A percentile compares a stretch with the other conserved stretches of the same genome.
Evolutionary conservation across 176 grass and related monocot genomes (phyloP).

Genomic region (Tillandsia fasciculata): DNA sequence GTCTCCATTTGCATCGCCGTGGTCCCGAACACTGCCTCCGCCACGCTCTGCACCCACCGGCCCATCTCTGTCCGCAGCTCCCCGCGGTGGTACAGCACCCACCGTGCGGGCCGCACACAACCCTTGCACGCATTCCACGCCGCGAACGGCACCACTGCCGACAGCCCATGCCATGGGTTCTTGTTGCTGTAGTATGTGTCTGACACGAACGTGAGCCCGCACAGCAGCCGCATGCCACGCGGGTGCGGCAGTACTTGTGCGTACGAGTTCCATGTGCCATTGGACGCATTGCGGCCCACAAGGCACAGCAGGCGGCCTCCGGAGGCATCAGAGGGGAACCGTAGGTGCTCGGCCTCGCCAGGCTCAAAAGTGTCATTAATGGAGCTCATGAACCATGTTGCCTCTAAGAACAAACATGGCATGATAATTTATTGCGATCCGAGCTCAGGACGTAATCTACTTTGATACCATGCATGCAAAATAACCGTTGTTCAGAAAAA

Average conservation of each 20-base stretch:
- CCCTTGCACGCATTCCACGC: not conserved
- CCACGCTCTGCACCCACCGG: not conserved
- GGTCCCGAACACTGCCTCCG: not conserved
- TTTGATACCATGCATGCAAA: no score
- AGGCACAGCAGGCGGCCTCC: conserved; percentile 7
- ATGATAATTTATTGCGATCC: no score
- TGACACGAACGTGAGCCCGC: conserved; percentile 6
- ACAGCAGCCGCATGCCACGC: not conserved
- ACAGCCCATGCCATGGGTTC: conserved; percentile 6
- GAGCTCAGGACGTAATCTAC: no score
- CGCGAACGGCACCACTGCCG: conserved; percentile 2
- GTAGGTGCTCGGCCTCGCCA: conserved; percentile 7
- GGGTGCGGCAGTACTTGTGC: not conserved
- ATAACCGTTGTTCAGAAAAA: no score
- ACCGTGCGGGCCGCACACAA: not conserved
- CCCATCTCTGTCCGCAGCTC: not conserved
- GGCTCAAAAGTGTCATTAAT: conserved; percentile 7
- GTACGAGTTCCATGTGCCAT: conserved; percentile 12
- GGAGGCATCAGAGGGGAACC: conserved; percentile 1
- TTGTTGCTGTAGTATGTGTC: conserved; percentile 4
- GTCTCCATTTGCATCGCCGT: not conserved
- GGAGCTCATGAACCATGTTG: conserved; percentile 19
- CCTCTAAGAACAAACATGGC: not conserved
- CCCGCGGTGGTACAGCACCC: conserved; percentile 9
- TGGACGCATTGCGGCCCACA: not conserved